Base-by-base conservation (phyloP, 306 rosid species). In the Argentina anserina region DNA sequence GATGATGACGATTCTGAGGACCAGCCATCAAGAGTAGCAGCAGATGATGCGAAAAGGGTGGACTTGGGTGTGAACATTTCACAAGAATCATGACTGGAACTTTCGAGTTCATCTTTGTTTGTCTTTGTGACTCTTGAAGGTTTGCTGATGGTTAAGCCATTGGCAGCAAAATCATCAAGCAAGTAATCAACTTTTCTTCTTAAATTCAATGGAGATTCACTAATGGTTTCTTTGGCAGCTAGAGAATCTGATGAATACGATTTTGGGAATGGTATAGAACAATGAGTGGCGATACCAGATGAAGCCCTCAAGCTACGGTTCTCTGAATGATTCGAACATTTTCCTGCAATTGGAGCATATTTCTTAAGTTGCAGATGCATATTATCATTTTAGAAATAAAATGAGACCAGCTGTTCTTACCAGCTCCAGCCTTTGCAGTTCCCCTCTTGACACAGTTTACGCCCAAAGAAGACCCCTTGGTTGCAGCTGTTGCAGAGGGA, bases 21-120 rank as follows among this genome's bases (percentile, higher is more conserved):
- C 78, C 83, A 76, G 33, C 84, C 76, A 45, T 66, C 87, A 53
- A 63, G 23, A 43, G 76, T 81, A 53, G 70, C 71, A 17, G 63
- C 65, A 46, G 81, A 80, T 41, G 86, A 76, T 15, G 77, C 15
- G 37, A 52, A 71, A 31, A 70, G 39, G 36, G 80, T 70, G n/a
- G 84, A 69, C 41, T 58, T 76, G 28, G 82, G 75, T 2, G 82
- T 70, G 75, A 74, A 37, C 11, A 78, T 25, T 55, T 41, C 25
- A 77, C 21, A n/a, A 40, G 64, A 13, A 50, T 60, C 69, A 9
- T 28, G 28, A 41, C 26, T 18, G 26, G 75, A 71, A 66, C 52
- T 72, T 64, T 56, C 79, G 26, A 7, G 70, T 34, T 63, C 70
- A 15, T 34, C 36, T 39, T 75, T 80, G 55, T 58, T 42, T 47